Evolutionary conservation across 2,329 filamentous ascomycete species (phyloP).

Genomic region (Corynespora cassiicola): DNA sequence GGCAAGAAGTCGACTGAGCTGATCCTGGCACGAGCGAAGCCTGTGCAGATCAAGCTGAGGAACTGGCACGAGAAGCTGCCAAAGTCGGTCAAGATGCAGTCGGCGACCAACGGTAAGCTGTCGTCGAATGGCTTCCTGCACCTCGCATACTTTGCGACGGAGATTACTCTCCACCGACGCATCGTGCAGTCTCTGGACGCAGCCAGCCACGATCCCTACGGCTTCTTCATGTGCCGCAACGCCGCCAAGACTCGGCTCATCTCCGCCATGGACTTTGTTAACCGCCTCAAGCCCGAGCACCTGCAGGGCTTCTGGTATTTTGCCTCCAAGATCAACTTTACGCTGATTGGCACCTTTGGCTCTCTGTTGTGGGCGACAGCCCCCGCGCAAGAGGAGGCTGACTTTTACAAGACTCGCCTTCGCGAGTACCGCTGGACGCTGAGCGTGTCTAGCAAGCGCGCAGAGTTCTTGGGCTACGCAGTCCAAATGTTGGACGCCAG

Average conservation of each 20-base stretch:
- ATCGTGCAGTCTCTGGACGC: slow-evolving; percentile 81
- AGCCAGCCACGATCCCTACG: slow-evolving; percentile 71
- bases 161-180: slow-evolving; percentile 90
- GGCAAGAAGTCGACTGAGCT: slow-evolving; percentile 74
- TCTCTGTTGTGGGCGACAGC: slow-evolving; percentile 88
- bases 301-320: slow-evolving; percentile 94
- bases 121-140: slow-evolving; percentile 71
- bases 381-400: slow-evolving; percentile 84
- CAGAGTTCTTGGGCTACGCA: slow-evolving; percentile 55
- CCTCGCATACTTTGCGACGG: slow-evolving; percentile 89
- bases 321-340: slow-evolving; percentile 87
- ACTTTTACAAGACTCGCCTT: slow-evolving; percentile 86
- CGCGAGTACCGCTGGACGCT: slow-evolving; percentile 95
- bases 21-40: slow-evolving; percentile 77
- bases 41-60: slow-evolving; percentile 81
- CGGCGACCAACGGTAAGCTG: slow-evolving; percentile 48
- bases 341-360: slow-evolving; percentile 92
- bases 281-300: slow-evolving; percentile 84
- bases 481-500: slow-evolving; percentile 54
- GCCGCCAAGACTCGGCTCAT: slow-evolving; percentile 94
- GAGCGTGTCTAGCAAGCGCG: slow-evolving; percentile 80
- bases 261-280: slow-evolving; percentile 96
- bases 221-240: slow-evolving; percentile 89
- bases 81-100: slow-evolving; percentile 68
- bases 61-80: slow-evolving; percentile 82